Evolutionary conservation across 2,329 filamentous ascomycete genomes (phyloP).

Genomic region (Aspergillus arachidicola): DNA sequence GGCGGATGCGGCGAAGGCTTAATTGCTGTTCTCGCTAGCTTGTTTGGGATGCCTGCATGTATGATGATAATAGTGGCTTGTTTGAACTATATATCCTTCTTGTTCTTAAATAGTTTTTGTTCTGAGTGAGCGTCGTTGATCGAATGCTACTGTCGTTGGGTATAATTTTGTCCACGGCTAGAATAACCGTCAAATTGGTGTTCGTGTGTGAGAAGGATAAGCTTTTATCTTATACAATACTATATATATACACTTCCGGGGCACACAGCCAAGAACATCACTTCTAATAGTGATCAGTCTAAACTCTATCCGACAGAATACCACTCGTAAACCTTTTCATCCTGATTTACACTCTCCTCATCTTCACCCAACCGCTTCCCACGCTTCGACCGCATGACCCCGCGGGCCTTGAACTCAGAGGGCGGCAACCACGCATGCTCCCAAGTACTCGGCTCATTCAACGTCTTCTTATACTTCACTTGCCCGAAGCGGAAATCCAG

Average conservation of each 20-base stretch:
- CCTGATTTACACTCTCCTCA: conserved; percentile 4
- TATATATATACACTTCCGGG: too few species aligned
- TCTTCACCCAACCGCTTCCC: background rate
- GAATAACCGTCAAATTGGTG: background rate
- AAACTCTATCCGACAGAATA: conserved; percentile 12
- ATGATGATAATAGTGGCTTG: background rate
- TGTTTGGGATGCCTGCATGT: background rate
- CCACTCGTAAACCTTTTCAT: conserved; percentile 18
- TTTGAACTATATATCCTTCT: background rate
- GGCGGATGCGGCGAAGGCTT: conserved; percentile 18
- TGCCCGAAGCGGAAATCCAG: conserved; percentile 37
- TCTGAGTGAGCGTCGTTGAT: conserved; percentile 1
- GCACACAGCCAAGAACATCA: background rate
- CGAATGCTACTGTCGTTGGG: background rate
- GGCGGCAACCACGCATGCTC: conserved; percentile 31
- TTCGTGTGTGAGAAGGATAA: background rate
- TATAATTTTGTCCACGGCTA: background rate
- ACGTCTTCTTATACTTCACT: conserved; percentile 21
- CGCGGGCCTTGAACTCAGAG: conserved; percentile 13
- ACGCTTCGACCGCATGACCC: conserved; percentile 7
- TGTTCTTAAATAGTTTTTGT: background rate
- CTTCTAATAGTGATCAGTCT: background rate
- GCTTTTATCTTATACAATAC: background rate
- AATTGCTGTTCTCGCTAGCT: background rate
- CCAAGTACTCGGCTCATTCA: conserved; percentile 31